Evolutionary conservation across 805 yeast genomes (phyloP).

Genomic region (Saturnispora hagleri): DNA sequence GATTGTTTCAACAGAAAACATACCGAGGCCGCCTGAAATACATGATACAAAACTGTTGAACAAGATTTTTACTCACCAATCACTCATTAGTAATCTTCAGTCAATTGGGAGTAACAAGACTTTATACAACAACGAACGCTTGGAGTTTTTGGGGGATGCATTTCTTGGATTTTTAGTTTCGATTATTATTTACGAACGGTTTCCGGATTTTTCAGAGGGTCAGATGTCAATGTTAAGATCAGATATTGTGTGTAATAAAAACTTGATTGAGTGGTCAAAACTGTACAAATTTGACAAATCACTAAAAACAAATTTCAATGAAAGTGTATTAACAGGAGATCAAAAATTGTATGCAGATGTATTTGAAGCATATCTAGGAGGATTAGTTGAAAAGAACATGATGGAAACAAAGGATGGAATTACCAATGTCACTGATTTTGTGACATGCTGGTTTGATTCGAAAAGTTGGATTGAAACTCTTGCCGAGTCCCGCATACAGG

Average conservation of each 20-base stretch:
- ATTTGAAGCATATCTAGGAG: conserved; percentile 93
- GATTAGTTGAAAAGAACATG: conserved; percentile 38
- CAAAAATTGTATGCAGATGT: conserved; percentile 78
- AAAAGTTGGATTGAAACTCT: conserved; percentile 47
- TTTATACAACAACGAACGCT: conserved; percentile 67
- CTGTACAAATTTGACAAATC: conserved; percentile 56
- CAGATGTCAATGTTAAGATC: conserved; percentile 64
- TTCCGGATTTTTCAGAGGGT: conserved; percentile 75
- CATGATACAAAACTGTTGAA: conserved; percentile 45
- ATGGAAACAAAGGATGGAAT: conserved; percentile 48
- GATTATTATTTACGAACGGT: conserved; percentile 50
- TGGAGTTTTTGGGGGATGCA: conserved; percentile 89
- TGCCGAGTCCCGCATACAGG: conserved; percentile 28
- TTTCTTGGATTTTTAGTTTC: conserved; percentile 67
- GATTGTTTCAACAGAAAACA: conserved; percentile 12
- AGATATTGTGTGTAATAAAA: conserved; percentile 60
- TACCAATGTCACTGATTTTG: conserved; percentile 11
- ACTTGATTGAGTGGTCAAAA: conserved; percentile 59
- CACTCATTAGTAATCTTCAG: conserved; percentile 51
- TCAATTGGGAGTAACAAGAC: conserved; percentile 46
- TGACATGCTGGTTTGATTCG: conserved; percentile 39
- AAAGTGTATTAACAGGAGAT: conserved; percentile 41
- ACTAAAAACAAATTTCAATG: conserved; percentile 34
- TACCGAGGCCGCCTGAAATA: conserved; percentile 65
- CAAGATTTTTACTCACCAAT: conserved; percentile 75